Evolutionary conservation across 495 filamentous ascomycete genomes (phyloP).

Genomic region (Rusavskia elegans): DNA sequence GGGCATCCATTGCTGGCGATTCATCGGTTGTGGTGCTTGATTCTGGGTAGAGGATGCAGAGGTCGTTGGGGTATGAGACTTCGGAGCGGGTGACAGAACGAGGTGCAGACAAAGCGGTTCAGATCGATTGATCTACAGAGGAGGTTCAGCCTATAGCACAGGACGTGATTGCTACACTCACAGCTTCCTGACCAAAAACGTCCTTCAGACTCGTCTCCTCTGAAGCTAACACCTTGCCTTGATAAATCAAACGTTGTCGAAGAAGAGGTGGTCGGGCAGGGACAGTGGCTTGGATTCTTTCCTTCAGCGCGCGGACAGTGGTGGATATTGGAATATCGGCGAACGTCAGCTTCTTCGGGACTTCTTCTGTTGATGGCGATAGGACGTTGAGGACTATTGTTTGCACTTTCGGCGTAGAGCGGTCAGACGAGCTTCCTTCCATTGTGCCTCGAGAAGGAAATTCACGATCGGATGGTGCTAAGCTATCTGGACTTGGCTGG

Average conservation of each 20-base stretch:
- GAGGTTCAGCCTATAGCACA: constrained; percentile 6
- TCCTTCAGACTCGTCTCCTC: constrained; percentile 38
- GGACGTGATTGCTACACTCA: constrained; percentile 22
- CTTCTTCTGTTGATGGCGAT: constrained; percentile 44
- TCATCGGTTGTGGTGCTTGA: not conserved
- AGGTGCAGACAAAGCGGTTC: constrained; percentile 44
- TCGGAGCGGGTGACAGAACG: constrained; percentile 30
- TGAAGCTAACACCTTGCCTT: constrained; percentile 40
- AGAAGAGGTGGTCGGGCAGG: constrained; percentile 32
- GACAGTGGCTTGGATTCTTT: constrained; percentile 39
- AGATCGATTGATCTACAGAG: constrained; percentile 26
- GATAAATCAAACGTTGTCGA: constrained; percentile 49
- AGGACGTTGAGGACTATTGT: constrained; percentile 44
- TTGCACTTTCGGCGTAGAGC: not conserved
- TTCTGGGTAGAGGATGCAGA: not conserved
- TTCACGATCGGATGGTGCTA: no score
- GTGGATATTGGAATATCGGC: constrained; percentile 32
- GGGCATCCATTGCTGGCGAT: not conserved
- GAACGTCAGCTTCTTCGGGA: constrained; percentile 37
- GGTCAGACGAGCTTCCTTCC: not conserved
- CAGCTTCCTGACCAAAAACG: constrained; percentile 38
- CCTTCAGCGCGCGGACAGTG: constrained; percentile 45
- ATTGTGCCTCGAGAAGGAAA: not conserved
- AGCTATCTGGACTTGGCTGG: no score
- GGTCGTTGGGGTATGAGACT: constrained; percentile 1